Base-by-base conservation (phyloP, 495 filamentous ascomycete genomes). In the Chaetomidium leptoderma region DNA sequence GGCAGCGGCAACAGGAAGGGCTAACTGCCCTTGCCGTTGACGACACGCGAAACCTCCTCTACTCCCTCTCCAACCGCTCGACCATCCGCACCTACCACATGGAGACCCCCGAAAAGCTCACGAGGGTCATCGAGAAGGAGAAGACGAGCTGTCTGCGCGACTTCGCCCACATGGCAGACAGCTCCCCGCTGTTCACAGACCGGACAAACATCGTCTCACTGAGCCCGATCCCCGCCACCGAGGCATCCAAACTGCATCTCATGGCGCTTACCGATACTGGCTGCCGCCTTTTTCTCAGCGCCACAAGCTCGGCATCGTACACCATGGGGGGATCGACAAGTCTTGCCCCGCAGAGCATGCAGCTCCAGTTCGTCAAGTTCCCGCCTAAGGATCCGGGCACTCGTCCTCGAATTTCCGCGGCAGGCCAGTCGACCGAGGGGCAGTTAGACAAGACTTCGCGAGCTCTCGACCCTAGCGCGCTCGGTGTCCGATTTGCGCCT, bases 301-400 rank as follows among this genome's bases (percentile, higher is more conserved):
- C 92, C 6, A 95, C 92, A 2, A 86, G 86, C 39, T 82, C 89
- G 7, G 86, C 86, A 46, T 85, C 82, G 35, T 86, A 84, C 55
- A 87, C 85, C 69, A 75, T 78, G 6, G 74, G 60, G 13, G 75
- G 81, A 26, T 78, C 84, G 23, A 72, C 76, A 24, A 78, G 71
- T 42, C 79, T 76, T 55, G 83, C 91, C 0, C 92, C 95, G 4
- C 92, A 87, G 48, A 97, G 90, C 73, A 97, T 99, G 91, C 92
- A 96, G 68, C 84, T 97, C 21, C 89, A 95, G 61, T 91, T 92
- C 64, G 86, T 97, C 68, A 95, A 92, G 64, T 95, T 96, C 54
- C 95, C 93, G 9, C 92, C 93, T 0, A 61, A 63, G 24, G 68
- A 76, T 42, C 49, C 21, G 53, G 59, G 51, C 3, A 14, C n/a